Evolutionary conservation across 495 filamentous ascomycete genomes (phyloP), one percentile per base, ranked within the genome.

Genomic region (Aspergillus diversus): DNA sequence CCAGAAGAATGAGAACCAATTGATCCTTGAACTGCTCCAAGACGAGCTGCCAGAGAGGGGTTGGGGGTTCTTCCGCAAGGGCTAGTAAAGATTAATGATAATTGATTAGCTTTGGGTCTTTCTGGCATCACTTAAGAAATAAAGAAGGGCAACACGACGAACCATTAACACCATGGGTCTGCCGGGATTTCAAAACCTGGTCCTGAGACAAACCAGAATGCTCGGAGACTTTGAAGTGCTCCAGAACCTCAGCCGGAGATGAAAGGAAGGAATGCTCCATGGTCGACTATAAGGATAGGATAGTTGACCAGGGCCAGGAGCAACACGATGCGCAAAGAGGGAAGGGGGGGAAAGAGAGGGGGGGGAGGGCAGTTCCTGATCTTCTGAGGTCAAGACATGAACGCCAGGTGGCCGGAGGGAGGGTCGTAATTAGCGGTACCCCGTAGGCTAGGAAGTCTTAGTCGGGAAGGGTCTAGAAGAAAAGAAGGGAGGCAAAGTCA

Each of bases 1-100:
- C 95, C 53, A 99, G 81, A 5, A 99, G 84, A 69, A 99, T 99
- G 58, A 99, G 84, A 58, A 99, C 96, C 3, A 99, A 85, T 76
- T 99, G 96, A 72, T 99, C 96, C 77, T 99, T 97, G 83, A 99
- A 99, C 76, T 99, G 96, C 75, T 99, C 96, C 56, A 98, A 82
- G 47, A 99, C 89, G 63, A 99, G 87, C 75, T 97, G 83, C 94
- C 95, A 99, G 51, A 99, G 71, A 39, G 96, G 96, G 15, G 95
- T 98, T n/a, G 96, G 91, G 48, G 96, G 93, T 57, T 98, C 96
- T 77, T 99, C 95, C 15, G 92, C 89, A 60, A 99, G 87, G 57
- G 93, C 95, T 98, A 73, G 60, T 34, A 58, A 43, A 63, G 34
- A 64, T 16, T 31, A 71, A 65, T 55, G 63, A 59, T 56, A 55